Evolutionary conservation across 2,329 filamentous ascomycete species (phyloP).

Genomic region (Xylaria polymorpha): DNA sequence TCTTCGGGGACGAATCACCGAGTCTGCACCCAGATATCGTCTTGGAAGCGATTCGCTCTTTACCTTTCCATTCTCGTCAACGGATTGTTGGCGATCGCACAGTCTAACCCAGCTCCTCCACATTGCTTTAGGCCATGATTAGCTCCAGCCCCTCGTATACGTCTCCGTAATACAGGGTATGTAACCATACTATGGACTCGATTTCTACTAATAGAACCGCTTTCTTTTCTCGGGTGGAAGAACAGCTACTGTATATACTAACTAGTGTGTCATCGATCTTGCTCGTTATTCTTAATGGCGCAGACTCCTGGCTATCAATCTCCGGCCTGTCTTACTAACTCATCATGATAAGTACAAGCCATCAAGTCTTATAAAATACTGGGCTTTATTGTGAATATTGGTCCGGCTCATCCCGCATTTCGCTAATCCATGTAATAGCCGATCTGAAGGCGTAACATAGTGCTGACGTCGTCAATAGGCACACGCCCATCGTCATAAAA

Average conservation of each 20-base stretch:
- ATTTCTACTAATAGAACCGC: background rate
- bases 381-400: constrained; percentile 15
- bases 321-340: constrained; percentile 2
- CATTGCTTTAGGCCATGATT: constrained; percentile 1
- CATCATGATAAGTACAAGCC: constrained; percentile 3
- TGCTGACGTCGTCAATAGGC: constrained; percentile 33
- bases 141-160: background rate
- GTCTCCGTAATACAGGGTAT: background rate
- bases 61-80: constrained; percentile 5
- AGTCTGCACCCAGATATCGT: constrained; percentile 21
- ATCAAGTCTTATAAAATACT: constrained; percentile 2
- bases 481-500: constrained; percentile 22
- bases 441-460: constrained; percentile 24
- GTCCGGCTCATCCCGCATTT: constrained; percentile 37
- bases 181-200: background rate
- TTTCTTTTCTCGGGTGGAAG: constrained; percentile 3
- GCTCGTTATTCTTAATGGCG: background rate
- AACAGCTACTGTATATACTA: background rate
- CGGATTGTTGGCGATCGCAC: background rate
- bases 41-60: constrained; percentile 22
- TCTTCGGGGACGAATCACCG: constrained; percentile 18
- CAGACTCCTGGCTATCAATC: constrained; percentile 1
- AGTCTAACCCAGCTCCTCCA: background rate
- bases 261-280: background rate
- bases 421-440: constrained; percentile 32